These are phyloP conservation scores for Brasenia schreberi DNA, from an alignment of 164 flowering plant genomes.

Conservation along the genomic window DNA sequence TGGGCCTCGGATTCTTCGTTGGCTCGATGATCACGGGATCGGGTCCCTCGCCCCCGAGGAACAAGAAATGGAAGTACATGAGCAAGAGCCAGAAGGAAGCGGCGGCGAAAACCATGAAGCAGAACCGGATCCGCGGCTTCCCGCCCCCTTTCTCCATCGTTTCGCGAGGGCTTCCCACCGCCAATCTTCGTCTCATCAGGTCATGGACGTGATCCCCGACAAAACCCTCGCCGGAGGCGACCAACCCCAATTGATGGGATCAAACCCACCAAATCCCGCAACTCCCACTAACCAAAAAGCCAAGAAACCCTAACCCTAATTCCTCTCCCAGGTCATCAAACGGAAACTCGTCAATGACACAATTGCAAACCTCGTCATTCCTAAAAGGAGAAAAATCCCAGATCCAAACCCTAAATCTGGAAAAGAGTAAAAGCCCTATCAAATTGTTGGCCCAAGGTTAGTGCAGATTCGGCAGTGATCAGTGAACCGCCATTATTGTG, in stretches of 20 bases:
- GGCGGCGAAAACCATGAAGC: constrained; percentile 40
- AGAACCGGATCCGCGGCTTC: constrained; percentile 50
- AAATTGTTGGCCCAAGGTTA: not conserved
- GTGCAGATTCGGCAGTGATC: not conserved
- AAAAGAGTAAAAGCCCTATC: not conserved
- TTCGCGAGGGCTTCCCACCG: constrained; percentile 17
- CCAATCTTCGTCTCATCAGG: constrained; percentile 60
- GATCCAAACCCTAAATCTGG: not conserved
- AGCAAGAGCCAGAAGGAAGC: constrained; percentile 62
- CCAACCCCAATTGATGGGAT: not conserved
- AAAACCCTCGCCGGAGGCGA: not conserved
- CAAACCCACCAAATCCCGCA: not conserved
- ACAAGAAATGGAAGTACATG: constrained; percentile 62
- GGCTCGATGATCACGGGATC: not conserved
- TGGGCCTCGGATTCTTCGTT: constrained; percentile 1
- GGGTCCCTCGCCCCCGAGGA: constrained; percentile 29
- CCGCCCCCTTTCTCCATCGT: constrained; percentile 57
- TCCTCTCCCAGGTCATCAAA: not conserved
- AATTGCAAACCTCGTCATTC: too few relatives aligned
- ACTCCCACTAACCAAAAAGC: not conserved
- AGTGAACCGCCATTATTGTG: not conserved
- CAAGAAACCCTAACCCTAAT: not conserved
- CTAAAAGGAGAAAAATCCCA: not conserved
- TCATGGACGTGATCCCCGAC: not conserved
- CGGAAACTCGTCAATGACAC: not conserved